Percentiles rank a stretch among this genome's conserved stretches.
Conservation (phyloP, 139 green algal genomes). For the Coelastrella sp. region DNA sequence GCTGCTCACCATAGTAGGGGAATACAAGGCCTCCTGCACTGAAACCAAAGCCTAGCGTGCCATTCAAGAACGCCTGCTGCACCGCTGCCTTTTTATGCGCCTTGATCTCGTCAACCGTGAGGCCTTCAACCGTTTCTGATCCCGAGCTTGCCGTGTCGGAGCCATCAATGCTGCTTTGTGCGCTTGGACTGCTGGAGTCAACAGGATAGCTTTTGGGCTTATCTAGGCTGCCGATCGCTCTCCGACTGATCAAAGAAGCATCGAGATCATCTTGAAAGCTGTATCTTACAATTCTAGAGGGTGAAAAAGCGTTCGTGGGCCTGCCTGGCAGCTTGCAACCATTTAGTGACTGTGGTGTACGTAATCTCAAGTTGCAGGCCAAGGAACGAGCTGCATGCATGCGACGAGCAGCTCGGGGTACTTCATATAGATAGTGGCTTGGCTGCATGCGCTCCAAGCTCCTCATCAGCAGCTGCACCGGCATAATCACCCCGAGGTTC, state of each 20-base stretch:
- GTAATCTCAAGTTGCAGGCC: not conserved
- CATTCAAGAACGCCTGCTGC: slow-evolving; percentile 38
- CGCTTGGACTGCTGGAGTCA: slow-evolving; percentile 3
- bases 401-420: not conserved
- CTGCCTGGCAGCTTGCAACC: not conserved
- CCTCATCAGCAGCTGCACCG: not conserved
- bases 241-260: not conserved
- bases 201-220: not conserved
- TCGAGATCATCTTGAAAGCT: slow-evolving; percentile 24
- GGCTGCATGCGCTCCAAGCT: not conserved
- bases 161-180: not conserved
- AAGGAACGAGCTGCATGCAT: not conserved
- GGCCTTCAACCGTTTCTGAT: not conserved
- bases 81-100: slow-evolving; percentile 17
- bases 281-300: not conserved
- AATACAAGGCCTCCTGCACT: slow-evolving; percentile 54
- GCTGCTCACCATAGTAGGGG: slow-evolving; percentile 59
- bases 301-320: not conserved
- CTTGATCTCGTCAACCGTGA: slow-evolving; percentile 2
- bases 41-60: slow-evolving; percentile 62
- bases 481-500: not conserved
- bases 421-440: not conserved
- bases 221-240: not conserved
- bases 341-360: not conserved
- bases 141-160: not conserved